Evolutionary conservation across 2,329 filamentous ascomycete genomes (phyloP).

Genomic region (Fusarium papillatum): DNA sequence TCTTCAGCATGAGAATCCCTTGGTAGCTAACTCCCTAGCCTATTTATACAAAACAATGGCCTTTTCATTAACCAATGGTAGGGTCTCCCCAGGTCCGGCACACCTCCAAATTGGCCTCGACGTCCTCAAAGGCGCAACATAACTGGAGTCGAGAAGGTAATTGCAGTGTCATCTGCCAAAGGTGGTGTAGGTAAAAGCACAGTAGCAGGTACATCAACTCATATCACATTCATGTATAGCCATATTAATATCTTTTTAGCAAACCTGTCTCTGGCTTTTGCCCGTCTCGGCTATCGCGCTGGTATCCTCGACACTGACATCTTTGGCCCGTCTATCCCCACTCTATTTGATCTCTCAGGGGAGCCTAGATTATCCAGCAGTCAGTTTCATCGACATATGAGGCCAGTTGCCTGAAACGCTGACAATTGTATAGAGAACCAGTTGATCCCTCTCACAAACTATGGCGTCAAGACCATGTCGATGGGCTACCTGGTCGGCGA

Average conservation of each 20-base stretch:
- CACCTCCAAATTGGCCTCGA: constrained; percentile 70
- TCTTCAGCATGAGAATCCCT: constrained; percentile 83
- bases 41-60: accelerated
- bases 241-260: constrained; percentile 53
- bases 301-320: constrained; percentile 97
- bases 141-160: constrained; percentile 87
- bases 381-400: constrained; percentile 54
- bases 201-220: constrained; percentile 73
- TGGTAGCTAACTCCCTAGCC: constrained; percentile 64
- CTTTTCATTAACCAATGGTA: constrained; percentile 50
- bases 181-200: constrained; percentile 99
- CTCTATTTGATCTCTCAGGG: constrained; percentile 84
- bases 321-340: constrained; percentile 95
- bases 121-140: constrained; percentile 87
- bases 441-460: constrained; percentile 90
- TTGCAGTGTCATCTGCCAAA: constrained; percentile 97
- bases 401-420: background rate
- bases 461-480: constrained; percentile 98
- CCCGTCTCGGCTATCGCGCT: constrained; percentile 82
- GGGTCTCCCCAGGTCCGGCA: constrained; percentile 87
- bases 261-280: constrained; percentile 90
- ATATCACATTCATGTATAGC: background rate
- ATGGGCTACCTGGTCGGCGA: constrained; percentile 94
- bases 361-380: constrained; percentile 82
- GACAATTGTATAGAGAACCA: constrained; percentile 72